phyloP scores from a whole-genome alignment of 2,329 filamentous ascomycete species.

The Cladosporium austrohemisphaericum region DNA sequence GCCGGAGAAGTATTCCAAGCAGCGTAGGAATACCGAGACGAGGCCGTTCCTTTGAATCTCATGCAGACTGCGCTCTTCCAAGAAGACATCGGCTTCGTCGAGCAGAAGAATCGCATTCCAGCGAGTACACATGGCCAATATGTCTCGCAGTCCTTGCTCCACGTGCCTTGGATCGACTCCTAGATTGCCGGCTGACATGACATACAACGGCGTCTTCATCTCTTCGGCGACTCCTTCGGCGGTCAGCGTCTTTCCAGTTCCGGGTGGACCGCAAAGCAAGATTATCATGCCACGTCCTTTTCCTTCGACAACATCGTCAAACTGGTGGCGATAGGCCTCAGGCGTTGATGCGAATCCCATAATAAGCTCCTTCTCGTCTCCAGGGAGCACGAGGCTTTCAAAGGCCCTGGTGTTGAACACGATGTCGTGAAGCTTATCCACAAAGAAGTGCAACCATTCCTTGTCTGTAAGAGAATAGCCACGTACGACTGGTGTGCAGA shows the following conservation, averaged over 20 bases:
- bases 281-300: conserved; percentile 53
- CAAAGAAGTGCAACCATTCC: conserved; percentile 40
- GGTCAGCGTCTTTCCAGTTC: conserved; percentile 52
- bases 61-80: conserved; percentile 37
- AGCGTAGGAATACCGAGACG: conserved; percentile 40
- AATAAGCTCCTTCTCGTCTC: conserved; percentile 46
- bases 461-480: conserved; percentile 42
- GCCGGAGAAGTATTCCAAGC: conserved; percentile 35
- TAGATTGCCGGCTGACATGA: conserved; percentile 49
- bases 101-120: conserved; percentile 53
- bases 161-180: conserved; percentile 42
- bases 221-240: conserved; percentile 50
- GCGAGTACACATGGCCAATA: conserved; percentile 46
- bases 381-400: conserved; percentile 46
- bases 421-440: conserved; percentile 41
- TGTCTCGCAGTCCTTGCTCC: conserved; percentile 43
- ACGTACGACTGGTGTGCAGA: conserved; percentile 31
- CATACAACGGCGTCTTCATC: conserved; percentile 49
- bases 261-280: conserved; percentile 49
- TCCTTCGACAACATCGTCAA: conserved; percentile 51
- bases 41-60: conserved; percentile 46
- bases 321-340: conserved; percentile 35
- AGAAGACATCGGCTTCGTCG: conserved; percentile 48
- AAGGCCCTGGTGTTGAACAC: conserved; percentile 46
- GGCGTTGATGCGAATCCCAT: conserved; percentile 46